These are phyloP conservation scores for Effrenium voratum DNA, from an alignment of 73 alveolate species.

Conservation along the genomic window DNA sequence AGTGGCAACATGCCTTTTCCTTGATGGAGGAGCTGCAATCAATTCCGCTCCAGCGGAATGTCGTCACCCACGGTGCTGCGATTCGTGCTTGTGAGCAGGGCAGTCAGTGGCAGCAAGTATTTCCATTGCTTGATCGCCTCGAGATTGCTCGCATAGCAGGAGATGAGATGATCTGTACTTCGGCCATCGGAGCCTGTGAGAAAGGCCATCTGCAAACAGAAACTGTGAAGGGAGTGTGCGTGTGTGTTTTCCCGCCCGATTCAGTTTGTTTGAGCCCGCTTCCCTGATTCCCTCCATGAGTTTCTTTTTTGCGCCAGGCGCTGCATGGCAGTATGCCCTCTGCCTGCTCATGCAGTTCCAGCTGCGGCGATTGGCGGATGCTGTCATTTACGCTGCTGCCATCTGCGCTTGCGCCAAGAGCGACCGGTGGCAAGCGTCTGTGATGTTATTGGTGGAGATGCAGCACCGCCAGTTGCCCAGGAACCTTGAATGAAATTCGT, in stretches of 20 bases:
- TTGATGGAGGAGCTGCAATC: too few species aligned
- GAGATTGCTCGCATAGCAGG: background rate
- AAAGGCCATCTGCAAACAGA: background rate
- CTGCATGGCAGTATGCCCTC: background rate
- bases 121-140: background rate
- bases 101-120: background rate
- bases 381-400: background rate
- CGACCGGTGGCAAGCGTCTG: background rate
- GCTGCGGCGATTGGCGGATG: constrained; percentile 1
- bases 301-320: background rate
- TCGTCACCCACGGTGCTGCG: too few species aligned
- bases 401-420: background rate
- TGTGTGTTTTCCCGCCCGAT: background rate
- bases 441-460: background rate
- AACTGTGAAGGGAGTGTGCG: background rate
- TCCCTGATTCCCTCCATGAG: background rate
- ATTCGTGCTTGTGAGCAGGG: background rate
- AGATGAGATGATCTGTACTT: background rate
- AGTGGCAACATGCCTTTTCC: too few species aligned
- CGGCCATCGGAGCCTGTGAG: constrained; percentile 52
- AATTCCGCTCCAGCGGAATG: too few species aligned
- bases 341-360: background rate
- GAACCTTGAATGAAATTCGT: background rate
- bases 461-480: background rate
- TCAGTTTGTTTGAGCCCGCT: background rate